Evolutionary conservation across 2,329 filamentous ascomycete species (phyloP), one percentile per base, ranked within the genome.

Genomic region (Xylaria sp.): DNA sequence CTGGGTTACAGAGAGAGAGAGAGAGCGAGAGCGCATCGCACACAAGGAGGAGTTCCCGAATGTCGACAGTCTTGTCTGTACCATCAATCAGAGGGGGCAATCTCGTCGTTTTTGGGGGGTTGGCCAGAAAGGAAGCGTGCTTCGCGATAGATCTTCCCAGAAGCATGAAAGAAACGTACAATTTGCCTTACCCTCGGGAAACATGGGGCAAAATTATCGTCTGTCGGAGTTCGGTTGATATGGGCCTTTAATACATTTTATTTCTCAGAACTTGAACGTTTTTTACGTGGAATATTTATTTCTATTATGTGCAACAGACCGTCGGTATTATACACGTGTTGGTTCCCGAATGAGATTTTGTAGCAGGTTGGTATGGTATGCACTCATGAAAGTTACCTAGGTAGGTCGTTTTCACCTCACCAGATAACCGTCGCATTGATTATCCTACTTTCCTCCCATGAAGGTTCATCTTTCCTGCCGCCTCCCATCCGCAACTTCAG

Each of bases 161-260:
- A 63, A 65, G 67, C 64, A 65, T 60, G 50, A 62, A 58, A 45
- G 41, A 55, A 65, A 30, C 55, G 52, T 56, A 61, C 62, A 50
- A n/a, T n/a, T 57, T 41, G 53, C 53, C 62, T 58, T 63, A 20
- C 58, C 55, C 61, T 63, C 50, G 43, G 68, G 65, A 69, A 74
- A 65, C 60, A 65, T 80, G 79, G 79, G 79, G 78, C 80, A 79
- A 65, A 66, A 58, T 57, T 46, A 63, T 81, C 79, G 78, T 75
- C 77, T 81, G 81, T 81, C 77, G 82, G 82, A 84, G 82, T 84
- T 84, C 78, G 79, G 81, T 72, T 82, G 80, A 74, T 78, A 78
- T 77, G 75, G 74, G 81, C 78, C 79, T 76, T 76, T 82, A 83
- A 83, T 83, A 82, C 77, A 78, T 23, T 75, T 77, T 79, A 32